Conservation (phyloP, 257 asterid species). For the Pogostemon cablin region DNA sequence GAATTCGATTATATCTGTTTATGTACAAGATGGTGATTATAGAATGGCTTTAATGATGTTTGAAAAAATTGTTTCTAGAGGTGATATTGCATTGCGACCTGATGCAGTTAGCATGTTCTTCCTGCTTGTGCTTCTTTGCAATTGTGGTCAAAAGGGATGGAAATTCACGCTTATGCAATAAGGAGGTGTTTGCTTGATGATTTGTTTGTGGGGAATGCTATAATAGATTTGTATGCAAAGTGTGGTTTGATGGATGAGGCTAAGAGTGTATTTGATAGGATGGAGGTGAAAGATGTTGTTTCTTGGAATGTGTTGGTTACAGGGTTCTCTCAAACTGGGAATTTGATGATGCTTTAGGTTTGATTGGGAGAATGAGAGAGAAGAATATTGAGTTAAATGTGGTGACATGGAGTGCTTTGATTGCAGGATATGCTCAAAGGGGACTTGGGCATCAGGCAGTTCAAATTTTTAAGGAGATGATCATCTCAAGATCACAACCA, state of each 20-base stretch:
- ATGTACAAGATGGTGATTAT: slow-evolving; percentile 51
- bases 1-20: slow-evolving; percentile 73
- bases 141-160: slow-evolving; percentile 56
- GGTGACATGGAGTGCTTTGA: slow-evolving; percentile 92
- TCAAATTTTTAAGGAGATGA: slow-evolving; percentile 74
- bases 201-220: slow-evolving; percentile 74
- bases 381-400: slow-evolving; percentile 64
- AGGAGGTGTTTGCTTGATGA: slow-evolving; percentile 62
- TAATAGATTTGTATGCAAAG: slow-evolving; percentile 86
- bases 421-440: slow-evolving; percentile 87
- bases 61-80: slow-evolving; percentile 47
- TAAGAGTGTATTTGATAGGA: slow-evolving; percentile 58
- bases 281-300: slow-evolving; percentile 84
- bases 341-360: slow-evolving; percentile 60
- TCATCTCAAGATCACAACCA: slow-evolving; percentile 54
- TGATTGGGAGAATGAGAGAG: slow-evolving; percentile 71
- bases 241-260: slow-evolving; percentile 74
- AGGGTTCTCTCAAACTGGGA: slow-evolving; percentile 82
- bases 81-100: slow-evolving; percentile 45
- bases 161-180: slow-evolving; percentile 66
- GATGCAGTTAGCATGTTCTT: slow-evolving; percentile 74
- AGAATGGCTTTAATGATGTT: slow-evolving; percentile 54
- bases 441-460: slow-evolving; percentile 80
- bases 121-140: slow-evolving; percentile 70
- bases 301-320: slow-evolving; percentile 89